Evolutionary conservation across 2,329 filamentous ascomycete species (phyloP).

Genomic region (Orbilia javanica): DNA sequence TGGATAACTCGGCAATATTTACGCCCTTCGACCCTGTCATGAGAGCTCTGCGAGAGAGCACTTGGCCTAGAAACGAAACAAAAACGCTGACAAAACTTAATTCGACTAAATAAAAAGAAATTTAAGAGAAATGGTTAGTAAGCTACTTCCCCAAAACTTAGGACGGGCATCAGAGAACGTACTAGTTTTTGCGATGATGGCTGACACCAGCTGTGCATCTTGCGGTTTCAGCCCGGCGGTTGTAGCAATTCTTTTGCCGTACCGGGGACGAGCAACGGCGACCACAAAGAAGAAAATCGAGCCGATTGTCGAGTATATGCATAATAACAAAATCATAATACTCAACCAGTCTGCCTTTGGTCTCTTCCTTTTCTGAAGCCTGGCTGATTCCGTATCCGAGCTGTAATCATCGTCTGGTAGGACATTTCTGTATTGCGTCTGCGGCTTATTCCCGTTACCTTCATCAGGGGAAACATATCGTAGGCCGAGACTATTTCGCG

Average conservation of each 20-base stretch:
- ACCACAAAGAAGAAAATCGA: slow-evolving; percentile 49
- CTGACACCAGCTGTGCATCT: slow-evolving; percentile 52
- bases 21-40: slow-evolving; percentile 74
- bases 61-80: slow-evolving; percentile 80
- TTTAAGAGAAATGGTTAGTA: neutral
- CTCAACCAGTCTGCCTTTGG: slow-evolving; percentile 38
- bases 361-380: slow-evolving; percentile 8
- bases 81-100: slow-evolving; percentile 82
- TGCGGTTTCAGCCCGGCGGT: slow-evolving; percentile 35
- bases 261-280: slow-evolving; percentile 36
- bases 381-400: slow-evolving; percentile 9
- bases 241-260: slow-evolving; percentile 42
- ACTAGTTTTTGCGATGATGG: slow-evolving; percentile 52
- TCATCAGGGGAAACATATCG: slow-evolving; percentile 38
- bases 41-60: slow-evolving; percentile 77
- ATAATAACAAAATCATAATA: slow-evolving; percentile 40
- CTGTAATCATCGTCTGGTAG: slow-evolving; percentile 38
- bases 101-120: slow-evolving; percentile 68
- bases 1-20: slow-evolving; percentile 81
- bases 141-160: no score
- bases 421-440: slow-evolving; percentile 12
- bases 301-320: slow-evolving; percentile 50
- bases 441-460: neutral
- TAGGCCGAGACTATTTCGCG: slow-evolving; percentile 23
- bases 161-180: no score